Conservation (phyloP, 768 basidiomycete species). For the Nidula microcarpa region DNA sequence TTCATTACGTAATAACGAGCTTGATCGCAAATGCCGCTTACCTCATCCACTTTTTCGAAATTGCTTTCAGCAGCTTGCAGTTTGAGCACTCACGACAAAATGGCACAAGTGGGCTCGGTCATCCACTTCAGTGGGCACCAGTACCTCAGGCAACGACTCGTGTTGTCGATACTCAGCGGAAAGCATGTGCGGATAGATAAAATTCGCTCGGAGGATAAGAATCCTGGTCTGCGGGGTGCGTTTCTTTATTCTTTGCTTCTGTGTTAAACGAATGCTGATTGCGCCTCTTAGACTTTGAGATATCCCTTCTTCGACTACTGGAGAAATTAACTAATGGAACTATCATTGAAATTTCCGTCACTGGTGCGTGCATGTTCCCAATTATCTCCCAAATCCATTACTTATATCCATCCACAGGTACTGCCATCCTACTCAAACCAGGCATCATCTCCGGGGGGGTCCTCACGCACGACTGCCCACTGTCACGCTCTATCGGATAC, state of each 20-base stretch:
- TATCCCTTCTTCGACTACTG: conserved; percentile 80
- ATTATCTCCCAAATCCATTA: not conserved
- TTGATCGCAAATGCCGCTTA: no score
- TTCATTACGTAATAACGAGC: conserved; percentile 11
- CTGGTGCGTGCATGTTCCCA: conserved; percentile 51
- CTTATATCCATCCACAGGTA: conserved; percentile 51
- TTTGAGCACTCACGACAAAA: conserved; percentile 8
- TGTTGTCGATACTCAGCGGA: conserved; percentile 88
- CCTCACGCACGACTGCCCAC: conserved; percentile 82
- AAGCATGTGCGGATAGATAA: conserved; percentile 80
- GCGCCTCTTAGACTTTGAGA: conserved; percentile 73
- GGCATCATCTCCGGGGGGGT: conserved; percentile 86
- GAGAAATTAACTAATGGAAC: conserved; percentile 95
- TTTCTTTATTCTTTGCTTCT: not conserved
- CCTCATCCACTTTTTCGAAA: no score
- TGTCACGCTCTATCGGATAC: conserved; percentile 89
- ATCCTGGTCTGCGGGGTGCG: conserved; percentile 90
- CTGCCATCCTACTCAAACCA: conserved; percentile 87
- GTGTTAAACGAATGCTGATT: not conserved
- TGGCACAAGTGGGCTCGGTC: conserved; percentile 38
- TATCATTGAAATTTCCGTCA: conserved; percentile 92
- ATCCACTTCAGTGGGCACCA: conserved; percentile 77
- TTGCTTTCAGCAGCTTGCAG: no score
- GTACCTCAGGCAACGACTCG: conserved; percentile 78
- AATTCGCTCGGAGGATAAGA: conserved; percentile 89